Evolutionary conservation across 805 yeast species (phyloP), one percentile per base, ranked within the genome.

Genomic region (Ogataea methylovora): DNA sequence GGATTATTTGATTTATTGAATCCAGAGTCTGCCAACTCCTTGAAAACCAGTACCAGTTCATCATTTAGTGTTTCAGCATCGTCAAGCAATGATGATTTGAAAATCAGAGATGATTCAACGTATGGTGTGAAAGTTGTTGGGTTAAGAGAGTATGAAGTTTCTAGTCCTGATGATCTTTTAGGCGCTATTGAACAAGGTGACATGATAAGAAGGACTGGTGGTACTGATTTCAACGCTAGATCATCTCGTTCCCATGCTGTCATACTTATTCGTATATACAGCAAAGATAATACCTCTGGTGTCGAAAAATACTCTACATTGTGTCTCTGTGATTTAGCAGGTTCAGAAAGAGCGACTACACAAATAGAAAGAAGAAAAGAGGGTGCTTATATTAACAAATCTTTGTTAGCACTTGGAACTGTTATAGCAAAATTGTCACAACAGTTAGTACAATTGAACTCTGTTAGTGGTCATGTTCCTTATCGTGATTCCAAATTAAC

Each of bases 401-500:
- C 97, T 0, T 67, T 90, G 27, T 65, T 90, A 34, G 94, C 97
- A 0, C 68, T 90, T 33, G 87, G 96, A 5, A 84, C 95, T 1
- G 96, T 90, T n/a, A 87, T 90, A 38, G 76, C 94, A 18, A 79
- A 85, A 46, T 64, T 90, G 25, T 67, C 63, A 12, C 54, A 52
- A 30, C 37, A 43, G 22, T 51, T 55, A 14, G 3, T 48, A 29
- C 27, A 39, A 30, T 23, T 51, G 15, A 33, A 44, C 14, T 44
- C 50, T 12, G 51, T 61, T 2, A 45, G 60, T 3, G 18, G 30
- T 34, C 97, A 92, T 52, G 73, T 92, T 24, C 97, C 97, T 0
- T 90, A 85, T 59, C 67, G 98, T 53, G 97, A 90, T 54, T 85
- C 95, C 4, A 90, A 90, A 52, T 71, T 90, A 37, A 90, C 98